Base-by-base conservation (phyloP, 2,329 filamentous ascomycete species). In the Penicillium sp. region DNA sequence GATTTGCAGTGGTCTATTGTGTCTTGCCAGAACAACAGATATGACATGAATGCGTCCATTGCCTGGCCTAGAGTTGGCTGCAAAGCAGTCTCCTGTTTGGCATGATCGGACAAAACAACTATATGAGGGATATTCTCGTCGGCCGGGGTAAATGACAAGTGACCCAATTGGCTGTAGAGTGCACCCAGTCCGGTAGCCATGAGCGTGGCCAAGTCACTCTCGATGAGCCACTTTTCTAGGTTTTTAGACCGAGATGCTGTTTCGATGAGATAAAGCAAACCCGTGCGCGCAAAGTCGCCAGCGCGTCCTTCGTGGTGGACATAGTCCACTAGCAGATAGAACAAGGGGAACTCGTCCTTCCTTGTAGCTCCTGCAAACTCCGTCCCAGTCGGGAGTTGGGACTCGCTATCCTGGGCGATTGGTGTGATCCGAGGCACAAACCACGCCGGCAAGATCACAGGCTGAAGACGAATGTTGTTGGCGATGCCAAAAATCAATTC, bases 21-120 rank as follows among this genome's bases (percentile, higher is more conserved):
- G 71, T 99, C 94, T 75, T 99, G 94, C 94, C 94, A 99, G 69
- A 99, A 99, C 6, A 95, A 79, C 45, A 99, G 81, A 69, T 97
- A 95, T 0, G 94, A 96, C 39, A 99, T 80, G 67, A 99, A 99
- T 0, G 92, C 96, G 51, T 93, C 87, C 67, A 97, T 84, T 65
- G 97, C 90, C n/a, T 85, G 83, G 65, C 90, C 88, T 59, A 95
- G 91, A 55, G 91, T 87, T 86, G 69, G 88, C 87, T 45, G 90
- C 86, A 74, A 84, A 86, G 61, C 92, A 83, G 66, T 90, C 84
- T 64, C 85, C 81, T 61, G 85, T 84, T 64, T 90, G 55, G 87
- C 78, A 67, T 96, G 94, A 72, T 99, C 94, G 27, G 94, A 97
- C 49, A 97, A 82, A 32, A 89, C 88, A 16, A 99, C 81, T 49